Base-by-base conservation (phyloP, 495 filamentous ascomycete species). In the Filosporella fistucella region DNA sequence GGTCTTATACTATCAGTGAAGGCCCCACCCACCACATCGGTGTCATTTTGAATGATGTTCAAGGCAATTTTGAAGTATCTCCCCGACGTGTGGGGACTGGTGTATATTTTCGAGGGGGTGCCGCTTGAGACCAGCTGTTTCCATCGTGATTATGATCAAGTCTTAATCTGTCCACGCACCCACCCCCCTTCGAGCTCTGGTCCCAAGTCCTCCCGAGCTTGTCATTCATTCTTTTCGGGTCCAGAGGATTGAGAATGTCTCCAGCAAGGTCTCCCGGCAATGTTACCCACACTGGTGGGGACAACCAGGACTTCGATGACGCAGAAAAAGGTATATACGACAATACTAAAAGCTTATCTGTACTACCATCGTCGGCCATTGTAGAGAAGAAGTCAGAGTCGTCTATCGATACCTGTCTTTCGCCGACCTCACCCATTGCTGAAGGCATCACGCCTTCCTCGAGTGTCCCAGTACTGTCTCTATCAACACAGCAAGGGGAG, bases 271-370 rank as follows among this genome's bases (percentile, higher is more conserved):
- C 45, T 44, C 39, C 36, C 42, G 38, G 40, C 23, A 39, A 53
- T 52, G 32, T 40, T 45, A 45, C 40, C 29, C 22, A 36, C 36
- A 11, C n/a, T 25, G 51, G 34, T 41, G 42, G 42, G 30, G 30
- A 54, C 45, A 54, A 18, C 26, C 37, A 54, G 21, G 58, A 64
- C 49, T 52, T 49, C 34, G 63, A 67, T 47, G 64, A 64, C 53
- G 63, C 66, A 14, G 68, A 71, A 54, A 68, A 68, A 56, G 66
- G 66, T 14, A 35, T 71, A 35, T 66, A 62, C 48, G 62, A 68
- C 52, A 60, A 51, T 52, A 58, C 55, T n/a, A 29, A 48, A 23
- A 59, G 49, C 21, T 45, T 63, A 25, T 42, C 59, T 2, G 56
- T 60, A 33, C 24, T 59, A 20, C 62, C 60, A 35, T 44, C 63